Percentiles rank a stretch among this genome's conserved stretches.
phyloP scores from a whole-genome alignment of 2,329 filamentous ascomycete species.

The Daldinia sp. region DNA sequence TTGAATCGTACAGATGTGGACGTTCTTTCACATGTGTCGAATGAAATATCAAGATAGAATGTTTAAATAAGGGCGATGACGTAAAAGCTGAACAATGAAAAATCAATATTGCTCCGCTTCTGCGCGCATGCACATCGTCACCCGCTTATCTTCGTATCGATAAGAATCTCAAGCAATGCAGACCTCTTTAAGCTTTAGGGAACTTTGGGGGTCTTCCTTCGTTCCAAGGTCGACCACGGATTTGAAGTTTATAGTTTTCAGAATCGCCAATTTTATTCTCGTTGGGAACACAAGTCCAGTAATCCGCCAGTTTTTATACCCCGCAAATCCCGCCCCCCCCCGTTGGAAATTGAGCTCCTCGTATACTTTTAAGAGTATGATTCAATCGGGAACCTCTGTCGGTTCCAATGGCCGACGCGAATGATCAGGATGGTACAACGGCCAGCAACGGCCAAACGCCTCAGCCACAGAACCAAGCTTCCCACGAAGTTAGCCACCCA shows the following conservation, averaged over 20 bases:
- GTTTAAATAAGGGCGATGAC: conserved; percentile 1
- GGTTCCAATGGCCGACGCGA: conserved; percentile 39
- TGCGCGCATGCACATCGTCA: not conserved
- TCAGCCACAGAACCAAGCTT: conserved; percentile 26
- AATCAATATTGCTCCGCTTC: not conserved
- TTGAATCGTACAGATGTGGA: too few relatives aligned
- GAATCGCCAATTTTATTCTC: not conserved
- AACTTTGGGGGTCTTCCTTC: not conserved
- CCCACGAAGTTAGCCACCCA: conserved; percentile 17
- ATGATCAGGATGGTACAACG: conserved; percentile 35
- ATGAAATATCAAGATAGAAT: not conserved
- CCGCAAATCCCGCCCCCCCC: not conserved
- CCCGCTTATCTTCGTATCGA: not conserved
- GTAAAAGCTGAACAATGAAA: not conserved
- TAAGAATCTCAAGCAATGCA: not conserved
- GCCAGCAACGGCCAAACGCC: conserved; percentile 33
- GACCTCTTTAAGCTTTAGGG: not conserved
- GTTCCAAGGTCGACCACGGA: not conserved
- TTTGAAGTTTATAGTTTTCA: not conserved
- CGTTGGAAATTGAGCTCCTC: not conserved
- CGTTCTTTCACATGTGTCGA: conserved; percentile 4
- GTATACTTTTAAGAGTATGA: conserved; percentile 13
- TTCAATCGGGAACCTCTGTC: not conserved
- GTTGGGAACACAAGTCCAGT: not conserved
- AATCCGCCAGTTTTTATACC: not conserved